Base-by-base conservation (phyloP, 768 basidiomycete species). In the Hericium coralloides region DNA sequence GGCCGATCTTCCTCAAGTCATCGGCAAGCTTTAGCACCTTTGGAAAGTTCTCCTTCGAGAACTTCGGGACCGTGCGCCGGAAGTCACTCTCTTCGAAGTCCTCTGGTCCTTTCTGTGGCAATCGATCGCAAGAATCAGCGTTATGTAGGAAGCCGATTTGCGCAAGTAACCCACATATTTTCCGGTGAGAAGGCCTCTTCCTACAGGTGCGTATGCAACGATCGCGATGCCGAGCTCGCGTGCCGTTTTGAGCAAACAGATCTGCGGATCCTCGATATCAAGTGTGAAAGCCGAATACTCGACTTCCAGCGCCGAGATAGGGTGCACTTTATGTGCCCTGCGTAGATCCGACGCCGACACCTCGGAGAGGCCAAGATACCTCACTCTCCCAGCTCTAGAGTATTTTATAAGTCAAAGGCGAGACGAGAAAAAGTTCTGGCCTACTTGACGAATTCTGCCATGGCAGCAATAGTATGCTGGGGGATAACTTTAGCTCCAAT, bases 11-110 rank as follows among this genome's bases (percentile, higher is more conserved):
- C 45, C 67, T 59, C 5, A 77, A 56, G 36, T 66, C 65, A 6
- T 75, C 71, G 8, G 61, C 70, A 6, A 77, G 50, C 31, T 69
- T 70, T 37, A 77, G 65, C 53, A 78, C 73, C 55, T 71, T 75
- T 0, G 73, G 73, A 64, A 79, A 79, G 63, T 77, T 79, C 58
- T 75, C 75, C 23, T 61, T 56, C 9, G 66, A 69, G 61, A 58
- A 68, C 57, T 63, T 48, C 15, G 68, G 66, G 1, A 70, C 39
- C 3, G 15, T 39, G 0, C 60, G 59, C 17, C 72, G 53, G 54
- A 63, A 66, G 57, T 72, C 72, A 38, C 56, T 63, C 15, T 56
- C 59, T 12, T 64, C 57, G 55, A 73, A 68, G 26, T 70, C 70
- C 9, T 67, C 70, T 1, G 65, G 65, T 1, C 57, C 57, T 60